These are phyloP conservation scores for Ogataea sp. DNA, from an alignment of 805 yeast species.

Conservation along the genomic window DNA sequence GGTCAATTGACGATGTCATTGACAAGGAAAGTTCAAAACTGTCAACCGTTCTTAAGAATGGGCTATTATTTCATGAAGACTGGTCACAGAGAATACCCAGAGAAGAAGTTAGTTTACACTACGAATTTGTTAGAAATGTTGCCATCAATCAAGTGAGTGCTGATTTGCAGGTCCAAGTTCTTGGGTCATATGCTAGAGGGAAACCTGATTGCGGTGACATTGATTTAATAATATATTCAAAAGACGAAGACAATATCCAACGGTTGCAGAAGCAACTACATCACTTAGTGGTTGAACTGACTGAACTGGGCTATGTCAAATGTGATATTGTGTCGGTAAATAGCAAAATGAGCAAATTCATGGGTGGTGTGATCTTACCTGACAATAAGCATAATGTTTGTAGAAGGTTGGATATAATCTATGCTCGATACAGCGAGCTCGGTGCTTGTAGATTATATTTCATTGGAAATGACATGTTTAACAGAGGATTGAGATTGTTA, in stretches of 20 bases:
- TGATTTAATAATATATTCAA: slow-evolving; percentile 38
- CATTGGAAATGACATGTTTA: slow-evolving; percentile 47
- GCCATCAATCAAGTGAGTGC: not conserved
- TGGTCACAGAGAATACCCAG: slow-evolving; percentile 38
- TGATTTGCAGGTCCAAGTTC: slow-evolving; percentile 23
- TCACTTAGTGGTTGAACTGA: slow-evolving; percentile 8
- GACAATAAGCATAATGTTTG: slow-evolving; percentile 24
- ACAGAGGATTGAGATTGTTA: slow-evolving; percentile 34
- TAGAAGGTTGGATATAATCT: slow-evolving; percentile 46
- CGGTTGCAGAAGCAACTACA: slow-evolving; percentile 9
- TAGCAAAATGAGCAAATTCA: slow-evolving; percentile 20
- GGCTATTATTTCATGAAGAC: slow-evolving; percentile 39
- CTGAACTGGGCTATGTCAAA: slow-evolving; percentile 10
- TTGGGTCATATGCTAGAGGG: slow-evolving; percentile 47
- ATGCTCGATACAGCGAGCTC: slow-evolving; percentile 34
- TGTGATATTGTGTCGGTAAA: slow-evolving; percentile 14
- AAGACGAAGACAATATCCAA: slow-evolving; percentile 19
- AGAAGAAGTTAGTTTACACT: slow-evolving; percentile 34
- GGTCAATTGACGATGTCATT: slow-evolving; percentile 29
- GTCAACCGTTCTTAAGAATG: slow-evolving; percentile 24
- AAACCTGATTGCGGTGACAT: slow-evolving; percentile 40
- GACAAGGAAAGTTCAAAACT: slow-evolving; percentile 12
- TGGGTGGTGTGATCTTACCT: slow-evolving; percentile 28
- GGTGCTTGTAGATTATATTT: slow-evolving; percentile 46
- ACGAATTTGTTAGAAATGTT: slow-evolving; percentile 21